A percentile compares a stretch with the other conserved stretches of the same genome.
These are phyloP conservation scores for Talaromyces atroroseus DNA, from an alignment of 2,329 filamentous ascomycete species.

Conservation along the genomic window DNA sequence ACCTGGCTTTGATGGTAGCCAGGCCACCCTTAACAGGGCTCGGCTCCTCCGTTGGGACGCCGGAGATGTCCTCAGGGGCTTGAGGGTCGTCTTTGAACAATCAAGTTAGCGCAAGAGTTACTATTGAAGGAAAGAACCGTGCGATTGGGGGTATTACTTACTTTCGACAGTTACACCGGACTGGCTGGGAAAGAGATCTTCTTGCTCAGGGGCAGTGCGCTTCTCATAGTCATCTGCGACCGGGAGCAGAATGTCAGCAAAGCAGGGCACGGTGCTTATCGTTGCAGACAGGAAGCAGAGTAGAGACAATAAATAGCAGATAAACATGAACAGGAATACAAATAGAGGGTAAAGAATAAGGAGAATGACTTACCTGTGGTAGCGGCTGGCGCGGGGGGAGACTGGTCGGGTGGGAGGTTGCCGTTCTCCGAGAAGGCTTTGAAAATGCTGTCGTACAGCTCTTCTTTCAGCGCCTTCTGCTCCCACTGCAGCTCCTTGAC, in stretches of 20 bases:
- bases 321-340: not conserved
- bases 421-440: not conserved
- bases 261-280: not conserved
- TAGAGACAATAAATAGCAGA: no score
- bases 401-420: not conserved
- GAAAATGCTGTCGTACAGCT: conserved; percentile 7
- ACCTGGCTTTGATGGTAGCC: conserved; percentile 4
- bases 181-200: not conserved
- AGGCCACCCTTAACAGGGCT: not conserved
- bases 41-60: not conserved
- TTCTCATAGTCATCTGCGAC: not conserved
- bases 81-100: not conserved
- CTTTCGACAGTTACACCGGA: not conserved
- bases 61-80: not conserved
- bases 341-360: not conserved
- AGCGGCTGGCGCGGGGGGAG: not conserved
- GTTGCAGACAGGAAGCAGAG: no score
- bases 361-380: conserved; percentile 7
- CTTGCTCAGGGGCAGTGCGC: not conserved
- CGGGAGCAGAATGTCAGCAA: not conserved
- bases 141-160: not conserved
- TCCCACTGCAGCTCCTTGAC: conserved; percentile 2
- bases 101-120: not conserved
- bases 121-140: not conserved
- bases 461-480: not conserved